Conservation (phyloP, 768 basidiomycete species). For the Cantharellus anzutake region DNA sequence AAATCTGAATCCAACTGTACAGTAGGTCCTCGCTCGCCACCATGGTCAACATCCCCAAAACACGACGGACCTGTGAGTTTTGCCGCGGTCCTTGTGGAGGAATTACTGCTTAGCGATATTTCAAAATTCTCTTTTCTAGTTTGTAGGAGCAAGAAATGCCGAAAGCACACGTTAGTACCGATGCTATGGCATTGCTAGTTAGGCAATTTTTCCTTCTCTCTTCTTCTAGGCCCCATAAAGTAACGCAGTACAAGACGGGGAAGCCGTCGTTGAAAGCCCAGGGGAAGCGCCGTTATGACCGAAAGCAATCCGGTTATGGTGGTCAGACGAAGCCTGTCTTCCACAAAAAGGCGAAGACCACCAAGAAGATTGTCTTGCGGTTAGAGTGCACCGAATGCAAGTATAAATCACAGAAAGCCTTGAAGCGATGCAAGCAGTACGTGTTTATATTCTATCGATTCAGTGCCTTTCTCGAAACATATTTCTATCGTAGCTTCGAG, state of each 20-base stretch:
- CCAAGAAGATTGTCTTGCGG: conserved; percentile 98
- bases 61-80: conserved; percentile 87
- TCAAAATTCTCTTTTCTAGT: conserved; percentile 22
- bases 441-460: conserved; percentile 17
- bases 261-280: conserved; percentile 96
- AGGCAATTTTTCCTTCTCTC: conserved; percentile 1
- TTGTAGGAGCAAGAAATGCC: conserved; percentile 95
- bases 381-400: conserved; percentile 98
- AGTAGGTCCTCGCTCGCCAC: conserved; percentile 12
- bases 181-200: conserved; percentile 6
- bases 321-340: conserved; percentile 99
- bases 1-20: too few species aligned
- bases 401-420: conserved; percentile 87
- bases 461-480: not conserved
- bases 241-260: conserved; percentile 99
- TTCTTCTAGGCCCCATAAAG: conserved; percentile 75
- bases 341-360: conserved; percentile 99
- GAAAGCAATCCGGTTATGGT: conserved; percentile 97
- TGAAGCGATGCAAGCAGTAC: conserved; percentile 99
- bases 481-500: conserved; percentile 53
- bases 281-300: conserved; percentile 99
- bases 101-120: conserved; percentile 2
- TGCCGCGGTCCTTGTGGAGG: not conserved
- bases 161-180: conserved; percentile 76
- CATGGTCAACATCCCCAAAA: conserved; percentile 96